These are phyloP conservation scores for Rhizopus stolonifer DNA, from an alignment of 371 early-diverging fungal species.

Conservation along the genomic window DNA sequence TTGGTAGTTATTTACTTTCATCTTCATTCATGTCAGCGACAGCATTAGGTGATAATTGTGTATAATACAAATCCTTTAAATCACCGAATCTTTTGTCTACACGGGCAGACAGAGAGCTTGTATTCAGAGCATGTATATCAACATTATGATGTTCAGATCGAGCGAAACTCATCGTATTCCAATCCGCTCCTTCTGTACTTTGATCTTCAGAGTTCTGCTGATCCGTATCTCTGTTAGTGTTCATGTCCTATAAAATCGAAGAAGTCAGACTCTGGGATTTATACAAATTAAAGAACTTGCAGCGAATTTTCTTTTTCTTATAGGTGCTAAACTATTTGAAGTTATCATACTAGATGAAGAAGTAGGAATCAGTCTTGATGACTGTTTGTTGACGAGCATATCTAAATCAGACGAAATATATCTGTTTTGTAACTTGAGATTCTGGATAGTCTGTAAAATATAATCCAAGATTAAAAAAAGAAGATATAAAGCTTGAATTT, in stretches of 20 bases:
- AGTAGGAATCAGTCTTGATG: not conserved
- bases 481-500: not conserved
- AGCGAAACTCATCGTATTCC: not conserved
- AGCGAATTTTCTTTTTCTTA: not conserved
- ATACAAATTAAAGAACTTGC: not conserved
- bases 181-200: constrained; percentile 1
- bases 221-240: not conserved
- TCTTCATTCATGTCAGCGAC: not conserved
- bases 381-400: not conserved
- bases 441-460: constrained; percentile 1
- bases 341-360: not conserved
- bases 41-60: not conserved
- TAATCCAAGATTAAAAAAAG: not conserved
- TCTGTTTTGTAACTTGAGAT: not conserved
- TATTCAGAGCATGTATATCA: not conserved
- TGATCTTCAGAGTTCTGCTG: not conserved
- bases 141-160: not conserved
- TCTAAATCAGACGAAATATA: not conserved
- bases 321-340: not conserved
- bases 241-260: too few relatives aligned
- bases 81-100: constrained; percentile 71
- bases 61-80: constrained; percentile 68
- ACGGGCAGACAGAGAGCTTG: constrained; percentile 19
- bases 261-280: too few relatives aligned
- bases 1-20: not conserved